Evolutionary conservation across 305 asterid genomes (phyloP), one percentile per base, ranked within the genome.

Genomic region (Petunia hybrid): DNA sequence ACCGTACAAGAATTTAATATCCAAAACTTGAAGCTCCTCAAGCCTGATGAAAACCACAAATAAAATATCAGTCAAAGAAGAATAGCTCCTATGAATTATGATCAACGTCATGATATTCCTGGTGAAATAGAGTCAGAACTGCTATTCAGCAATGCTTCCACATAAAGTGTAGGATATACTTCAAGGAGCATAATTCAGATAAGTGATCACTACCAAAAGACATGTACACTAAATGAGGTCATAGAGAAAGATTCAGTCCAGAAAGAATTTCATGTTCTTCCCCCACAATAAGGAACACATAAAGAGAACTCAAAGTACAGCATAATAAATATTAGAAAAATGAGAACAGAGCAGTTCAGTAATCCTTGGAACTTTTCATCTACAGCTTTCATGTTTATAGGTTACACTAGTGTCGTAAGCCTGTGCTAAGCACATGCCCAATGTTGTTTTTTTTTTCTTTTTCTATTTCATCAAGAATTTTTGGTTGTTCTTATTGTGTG

Each of bases 1-100:
- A 83, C 98, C 97, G 78, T 91, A 92, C 79, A 94, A 89, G 86
- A 94, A 94, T 85, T 94, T 94, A 87, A 94, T 93, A 88, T 94
- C 98, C 93, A 94, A 85, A 86, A 94, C 98, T 82, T 94, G 98
- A 84, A 94, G 97, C 87, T 94, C 98, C 90, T 94, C 97, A 42
- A 94, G 97, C 93, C 97, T 94, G 93, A 74, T 80, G 62, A 82
- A 63, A 81, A 42, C 71, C 48, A 77, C 61, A 40, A 77, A 85
- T 67, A 53, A 74, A 74, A 63, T 36, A 74, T 36, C 46, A 3
- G 62, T 74, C 36, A 74, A 74, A 53, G 64, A 74, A 74, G 36
- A 43, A 74, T 74, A 57, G 78, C 64, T 74, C 43, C 31, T 46
- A 53, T 74, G 12, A 74, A 14, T 51, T 46, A 53, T 74, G 31